phyloP scores from a whole-genome alignment of 139 green algal genomes.

The Volvox reticuliferus region DNA sequence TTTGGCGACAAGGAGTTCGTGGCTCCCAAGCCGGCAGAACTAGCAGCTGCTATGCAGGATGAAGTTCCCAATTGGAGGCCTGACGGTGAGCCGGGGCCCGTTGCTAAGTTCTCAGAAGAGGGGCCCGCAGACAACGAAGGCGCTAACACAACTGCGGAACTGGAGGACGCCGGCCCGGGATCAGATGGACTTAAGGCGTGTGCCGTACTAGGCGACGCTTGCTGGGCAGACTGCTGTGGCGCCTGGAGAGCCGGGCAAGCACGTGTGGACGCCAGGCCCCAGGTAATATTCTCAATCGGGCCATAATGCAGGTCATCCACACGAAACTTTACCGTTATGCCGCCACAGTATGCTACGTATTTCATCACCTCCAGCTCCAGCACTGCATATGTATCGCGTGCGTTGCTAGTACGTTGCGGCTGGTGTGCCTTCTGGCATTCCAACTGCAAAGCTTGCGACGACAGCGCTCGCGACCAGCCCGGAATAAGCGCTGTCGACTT shows the following conservation, averaged over 20 bases:
- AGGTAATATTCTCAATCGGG: slow-evolving; percentile 44
- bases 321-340: slow-evolving; percentile 67
- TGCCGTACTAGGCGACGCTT: not conserved
- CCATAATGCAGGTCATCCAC: slow-evolving; percentile 65
- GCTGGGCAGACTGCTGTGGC: not conserved
- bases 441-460: slow-evolving; percentile 62
- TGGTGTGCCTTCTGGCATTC: slow-evolving; percentile 72
- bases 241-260: slow-evolving; percentile 51
- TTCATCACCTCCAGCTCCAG: slow-evolving; percentile 80
- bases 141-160: not conserved
- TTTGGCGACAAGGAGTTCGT: not conserved
- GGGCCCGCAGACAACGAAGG: not conserved
- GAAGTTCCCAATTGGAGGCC: not conserved
- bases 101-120: not conserved
- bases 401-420: slow-evolving; percentile 34
- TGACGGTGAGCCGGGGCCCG: not conserved
- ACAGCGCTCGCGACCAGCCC: slow-evolving; percentile 65
- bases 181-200: not conserved
- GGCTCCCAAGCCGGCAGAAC: not conserved
- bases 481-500: slow-evolving; percentile 73
- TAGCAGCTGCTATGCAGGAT: not conserved
- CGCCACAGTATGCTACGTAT: slow-evolving; percentile 75
- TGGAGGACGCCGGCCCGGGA: not conserved
- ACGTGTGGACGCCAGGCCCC: slow-evolving; percentile 61
- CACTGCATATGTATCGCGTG: slow-evolving; percentile 58